phyloP scores from a whole-genome alignment of 106 monocot species.

The Chionographis japonica region DNA sequence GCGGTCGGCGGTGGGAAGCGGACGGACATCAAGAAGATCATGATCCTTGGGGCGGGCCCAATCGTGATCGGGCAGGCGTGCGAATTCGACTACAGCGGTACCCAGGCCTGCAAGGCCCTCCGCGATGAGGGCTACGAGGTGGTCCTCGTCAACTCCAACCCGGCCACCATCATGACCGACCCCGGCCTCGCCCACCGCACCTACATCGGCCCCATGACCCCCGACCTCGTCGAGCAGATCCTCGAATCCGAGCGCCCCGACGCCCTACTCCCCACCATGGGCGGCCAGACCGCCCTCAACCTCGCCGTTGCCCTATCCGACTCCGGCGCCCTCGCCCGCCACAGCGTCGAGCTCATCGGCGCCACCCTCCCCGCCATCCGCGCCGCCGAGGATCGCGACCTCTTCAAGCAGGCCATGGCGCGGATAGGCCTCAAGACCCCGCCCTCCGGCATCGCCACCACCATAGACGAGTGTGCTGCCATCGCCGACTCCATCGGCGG shows the following conservation, averaged over 20 bases:
- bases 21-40: slow-evolving; percentile 90
- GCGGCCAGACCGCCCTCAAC: slow-evolving; percentile 98
- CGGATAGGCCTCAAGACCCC: slow-evolving; percentile 89
- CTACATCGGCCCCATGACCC: slow-evolving; percentile 94
- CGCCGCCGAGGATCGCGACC: slow-evolving; percentile 81
- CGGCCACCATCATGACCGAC: slow-evolving; percentile 99
- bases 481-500: slow-evolving; percentile 76
- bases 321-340: slow-evolving; percentile 58
- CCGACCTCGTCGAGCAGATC: slow-evolving; percentile 69
- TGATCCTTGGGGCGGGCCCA: slow-evolving; percentile 94
- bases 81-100: slow-evolving; percentile 98
- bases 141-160: slow-evolving; percentile 94
- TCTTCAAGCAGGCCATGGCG: slow-evolving; percentile 87
- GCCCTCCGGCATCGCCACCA: slow-evolving; percentile 87
- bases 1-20: slow-evolving; percentile 43
- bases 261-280: slow-evolving; percentile 96
- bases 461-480: slow-evolving; percentile 67
- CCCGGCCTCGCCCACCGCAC: slow-evolving; percentile 82
- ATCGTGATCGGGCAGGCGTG: slow-evolving; percentile 98
- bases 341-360: slow-evolving; percentile 77
- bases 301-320: slow-evolving; percentile 86
- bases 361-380: slow-evolving; percentile 82
- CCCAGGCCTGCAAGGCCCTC: slow-evolving; percentile 94
- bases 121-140: slow-evolving; percentile 91
- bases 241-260: slow-evolving; percentile 75